Conservation (phyloP, 116 monocot genomes). For the Cymodocea nodosa region DNA sequence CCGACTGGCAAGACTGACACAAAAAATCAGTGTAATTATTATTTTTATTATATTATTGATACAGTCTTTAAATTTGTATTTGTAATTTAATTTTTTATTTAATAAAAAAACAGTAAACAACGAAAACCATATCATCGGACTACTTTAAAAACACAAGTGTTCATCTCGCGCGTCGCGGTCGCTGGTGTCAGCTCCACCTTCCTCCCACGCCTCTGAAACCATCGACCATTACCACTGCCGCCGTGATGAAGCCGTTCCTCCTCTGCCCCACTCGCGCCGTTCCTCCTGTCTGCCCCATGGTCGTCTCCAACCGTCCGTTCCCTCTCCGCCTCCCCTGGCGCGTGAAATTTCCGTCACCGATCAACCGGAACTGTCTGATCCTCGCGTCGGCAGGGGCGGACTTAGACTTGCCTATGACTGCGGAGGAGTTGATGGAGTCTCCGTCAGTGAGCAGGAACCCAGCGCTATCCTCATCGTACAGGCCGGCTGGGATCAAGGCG, state of each 20-base stretch:
- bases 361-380: not conserved
- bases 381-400: not conserved
- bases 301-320: not conserved
- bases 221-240: not conserved
- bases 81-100: no score
- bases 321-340: not conserved
- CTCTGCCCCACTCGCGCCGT: not conserved
- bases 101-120: no score
- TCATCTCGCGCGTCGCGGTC: no score
- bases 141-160: no score
- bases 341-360: not conserved
- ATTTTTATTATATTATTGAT: no score
- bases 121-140: no score
- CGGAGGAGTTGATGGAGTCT: conserved; percentile 27
- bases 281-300: not conserved
- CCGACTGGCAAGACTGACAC: no score
- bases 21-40: no score
- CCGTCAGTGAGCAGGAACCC: conserved; percentile 35
- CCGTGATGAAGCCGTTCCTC: not conserved
- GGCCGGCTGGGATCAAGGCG: conserved; percentile 27
- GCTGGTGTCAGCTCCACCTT: not conserved
- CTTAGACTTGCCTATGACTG: conserved; percentile 10
- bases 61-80: no score
- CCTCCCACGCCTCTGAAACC: not conserved
- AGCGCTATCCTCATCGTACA: conserved; percentile 60